These are phyloP conservation scores for Hygrocybe punicea DNA, from an alignment of 768 basidiomycete genomes.

Conservation along the genomic window DNA sequence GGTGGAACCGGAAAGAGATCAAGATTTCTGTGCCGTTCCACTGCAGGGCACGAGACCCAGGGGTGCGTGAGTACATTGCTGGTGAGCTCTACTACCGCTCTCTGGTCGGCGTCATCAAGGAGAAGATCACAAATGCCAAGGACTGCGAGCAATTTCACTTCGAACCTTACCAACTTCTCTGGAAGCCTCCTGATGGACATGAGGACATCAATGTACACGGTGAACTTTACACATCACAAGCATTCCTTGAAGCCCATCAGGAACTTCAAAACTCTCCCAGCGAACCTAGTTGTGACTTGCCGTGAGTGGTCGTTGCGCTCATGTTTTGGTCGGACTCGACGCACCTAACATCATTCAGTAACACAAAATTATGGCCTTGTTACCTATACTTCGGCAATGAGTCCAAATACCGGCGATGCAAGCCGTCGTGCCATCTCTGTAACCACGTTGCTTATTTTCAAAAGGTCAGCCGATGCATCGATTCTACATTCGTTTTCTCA, in stretches of 20 bases:
- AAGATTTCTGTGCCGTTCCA: neutral
- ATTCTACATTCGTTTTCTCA: neutral
- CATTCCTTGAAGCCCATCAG: neutral
- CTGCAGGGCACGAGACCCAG: neutral
- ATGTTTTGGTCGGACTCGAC: constrained; percentile 35
- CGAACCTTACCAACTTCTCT: constrained; percentile 14
- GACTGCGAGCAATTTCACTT: constrained; percentile 12
- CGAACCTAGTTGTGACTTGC: constrained; percentile 8
- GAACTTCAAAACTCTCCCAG: constrained; percentile 4
- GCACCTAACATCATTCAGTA: constrained; percentile 31
- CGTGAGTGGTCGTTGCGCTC: constrained; percentile 14
- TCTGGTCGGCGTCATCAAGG: constrained; percentile 10
- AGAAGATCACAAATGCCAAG: constrained; percentile 10
- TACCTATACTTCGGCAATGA: constrained; percentile 14
- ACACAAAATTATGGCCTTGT: constrained; percentile 20
- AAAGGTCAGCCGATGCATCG: neutral
- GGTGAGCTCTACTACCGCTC: constrained; percentile 10
- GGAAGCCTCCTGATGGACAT: constrained; percentile 14
- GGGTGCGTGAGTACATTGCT: constrained; percentile 4
- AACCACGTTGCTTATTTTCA: constrained; percentile 8
- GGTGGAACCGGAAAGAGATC: neutral
- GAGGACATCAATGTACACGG: neutral
- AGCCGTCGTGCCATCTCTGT: no score
- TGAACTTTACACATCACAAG: constrained; percentile 1
- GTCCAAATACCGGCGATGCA: constrained; percentile 24